Evolutionary conservation across 1,284 basidiomycete genomes (phyloP), one percentile per base, ranked within the genome.

Genomic region (Naganishia cerealis): DNA sequence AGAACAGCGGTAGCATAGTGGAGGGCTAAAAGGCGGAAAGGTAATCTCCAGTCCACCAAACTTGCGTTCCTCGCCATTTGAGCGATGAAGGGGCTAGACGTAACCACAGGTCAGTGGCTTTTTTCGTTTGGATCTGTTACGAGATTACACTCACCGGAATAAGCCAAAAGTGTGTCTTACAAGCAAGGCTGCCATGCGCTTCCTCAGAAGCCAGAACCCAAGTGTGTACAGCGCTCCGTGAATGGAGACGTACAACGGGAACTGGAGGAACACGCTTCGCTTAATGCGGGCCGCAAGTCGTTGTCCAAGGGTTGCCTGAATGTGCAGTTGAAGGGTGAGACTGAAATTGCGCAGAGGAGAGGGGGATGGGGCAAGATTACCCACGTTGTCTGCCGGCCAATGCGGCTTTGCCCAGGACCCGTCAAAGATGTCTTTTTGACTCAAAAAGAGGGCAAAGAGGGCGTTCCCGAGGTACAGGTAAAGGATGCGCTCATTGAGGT

Each of bases 351-450:
- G 29, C 12, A 36, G 15, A 21, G 4, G 7, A 33, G 16, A 36
- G 29, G 2, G 39, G 29, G 29, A n/a, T n/a, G n/a, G n/a, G n/a
- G n/a, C 46, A 12, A 38, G 26, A 10, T 7, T 15, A 67, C 66
- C 26, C n/a, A 67, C 66, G 42, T 62, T 56, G 24, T 68, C 67
- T 16, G 40, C 38, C 5, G 67, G 59, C 67, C 67, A 68, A 53
- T 61, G 52, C 18, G 62, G 54, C 46, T 65, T 63, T 21, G 57
- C 63, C 67, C 67, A 69, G 15, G 48, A 36, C 8, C 67, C 67
- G 21, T 54, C 50, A 48, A 65, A 69, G 48, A 69, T 59, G 56
- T 69, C 67, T 24, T 63, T 59, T n/a, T 65, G 55, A 8, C 62
- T 57, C 6, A 69, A 57, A 13, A 59, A 54, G 26, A 65, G 13